Evolutionary conservation across 2,329 filamentous ascomycete species (phyloP), one percentile per base, ranked within the genome.

Genomic region (Fusarium coffeatum): DNA sequence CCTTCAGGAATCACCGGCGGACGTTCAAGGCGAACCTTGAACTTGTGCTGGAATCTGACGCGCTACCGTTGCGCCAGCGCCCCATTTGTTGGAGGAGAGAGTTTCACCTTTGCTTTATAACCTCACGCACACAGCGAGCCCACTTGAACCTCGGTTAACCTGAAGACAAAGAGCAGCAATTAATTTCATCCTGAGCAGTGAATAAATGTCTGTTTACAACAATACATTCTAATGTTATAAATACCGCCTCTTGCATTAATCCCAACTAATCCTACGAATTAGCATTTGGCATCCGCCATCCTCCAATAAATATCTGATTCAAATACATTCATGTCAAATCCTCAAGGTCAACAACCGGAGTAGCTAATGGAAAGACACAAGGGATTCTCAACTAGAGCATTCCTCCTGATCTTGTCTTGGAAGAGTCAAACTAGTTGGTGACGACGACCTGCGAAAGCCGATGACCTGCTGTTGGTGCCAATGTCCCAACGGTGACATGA

Each of bases 401-500:
- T 18, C 34, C 18, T n/a, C 16, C 16, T 4, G 2, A 37, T 37
- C 9, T n/a, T n/a, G 9, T 37, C 9, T 11, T 16, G 9, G 9
- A 34, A 37, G 34, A n/a, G 34, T 16, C 9, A n/a, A n/a, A 12
- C 30, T 51, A 48, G 5, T 48, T 32, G 8, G 46, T 22, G 5
- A 66, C 47, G 13, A 66, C 11, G 34, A 66, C 61, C 2, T 60
- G 47, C 0, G 63, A 66, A 2, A 66, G 8, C 12, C 27, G 47
- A 28, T 66, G 63, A 6, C 55, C 15, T 2, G 32, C n/a, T 4
- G 50, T 57, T 8, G 71, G 71, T 4, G 69, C 69, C 9, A 74
- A 25, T 6, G 69, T 72, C 2, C 61, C 69, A 15, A 72, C 72
- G 3, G 66, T 64, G 8, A 74, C 66, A 4, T 75, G 54, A 3